Percentiles rank a stretch among this genome's conserved stretches.
These are phyloP conservation scores for Sporobolus alterniflorus DNA, from an alignment of 202 grass and related monocot species.

Conservation along the genomic window DNA sequence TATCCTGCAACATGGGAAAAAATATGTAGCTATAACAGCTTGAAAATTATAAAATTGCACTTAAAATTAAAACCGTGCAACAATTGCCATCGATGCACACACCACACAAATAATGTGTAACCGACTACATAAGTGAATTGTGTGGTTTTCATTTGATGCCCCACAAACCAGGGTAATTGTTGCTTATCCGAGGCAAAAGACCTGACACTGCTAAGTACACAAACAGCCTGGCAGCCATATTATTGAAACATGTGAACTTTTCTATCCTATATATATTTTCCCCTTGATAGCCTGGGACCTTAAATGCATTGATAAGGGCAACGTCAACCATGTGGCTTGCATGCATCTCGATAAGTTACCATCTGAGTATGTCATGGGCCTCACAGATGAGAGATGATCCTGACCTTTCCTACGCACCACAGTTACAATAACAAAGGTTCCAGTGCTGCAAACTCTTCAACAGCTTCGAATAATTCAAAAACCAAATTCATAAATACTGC, in stretches of 20 bases:
- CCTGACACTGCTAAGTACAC: neutral
- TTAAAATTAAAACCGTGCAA: neutral
- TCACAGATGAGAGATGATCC: neutral
- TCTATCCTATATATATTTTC: neutral
- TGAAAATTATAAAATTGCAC: constrained; percentile 20
- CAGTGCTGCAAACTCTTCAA: neutral
- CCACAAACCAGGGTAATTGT: neutral
- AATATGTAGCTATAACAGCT: constrained; percentile 22
- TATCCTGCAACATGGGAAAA: constrained; percentile 64
- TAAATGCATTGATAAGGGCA: neutral
- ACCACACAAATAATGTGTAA: constrained; percentile 3
- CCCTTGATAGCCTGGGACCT: neutral
- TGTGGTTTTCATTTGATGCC: neutral
- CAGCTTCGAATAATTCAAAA: neutral
- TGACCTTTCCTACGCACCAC: neutral
- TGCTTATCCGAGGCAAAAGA: neutral
- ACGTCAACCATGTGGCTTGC: neutral
- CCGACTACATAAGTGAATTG: neutral
- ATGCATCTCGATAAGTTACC: neutral
- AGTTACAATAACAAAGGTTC: neutral
- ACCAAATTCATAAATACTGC: neutral
- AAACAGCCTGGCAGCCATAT: neutral
- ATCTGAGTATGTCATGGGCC: neutral
- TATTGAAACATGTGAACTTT: neutral
- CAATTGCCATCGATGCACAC: neutral